These are phyloP conservation scores for Cenchrus purpureus DNA, from an alignment of 176 grass and related monocot species.

Conservation along the genomic window DNA sequence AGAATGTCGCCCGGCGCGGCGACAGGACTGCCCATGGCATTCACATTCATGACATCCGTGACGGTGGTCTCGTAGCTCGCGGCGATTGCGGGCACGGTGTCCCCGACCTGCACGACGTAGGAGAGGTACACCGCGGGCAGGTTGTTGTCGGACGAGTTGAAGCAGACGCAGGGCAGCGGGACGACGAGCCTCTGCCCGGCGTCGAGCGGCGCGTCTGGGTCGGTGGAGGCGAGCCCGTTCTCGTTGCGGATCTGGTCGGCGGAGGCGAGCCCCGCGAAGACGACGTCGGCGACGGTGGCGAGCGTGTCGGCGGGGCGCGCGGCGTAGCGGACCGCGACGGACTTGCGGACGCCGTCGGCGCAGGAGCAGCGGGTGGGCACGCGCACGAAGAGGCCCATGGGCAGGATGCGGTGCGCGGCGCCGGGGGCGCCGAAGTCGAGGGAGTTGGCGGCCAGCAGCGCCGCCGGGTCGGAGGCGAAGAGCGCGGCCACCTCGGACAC, in stretches of 20 bases:
- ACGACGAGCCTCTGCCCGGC: slow-evolving; percentile 61
- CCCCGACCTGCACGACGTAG: slow-evolving; percentile 76
- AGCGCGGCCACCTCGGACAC: slow-evolving; percentile 87
- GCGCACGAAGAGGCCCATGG: slow-evolving; percentile 77
- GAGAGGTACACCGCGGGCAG: slow-evolving; percentile 82
- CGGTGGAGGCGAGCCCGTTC: slow-evolving; percentile 55
- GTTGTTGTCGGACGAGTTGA: slow-evolving; percentile 90
- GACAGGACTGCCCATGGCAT: slow-evolving; percentile 76
- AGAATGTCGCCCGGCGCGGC: slow-evolving; percentile 79
- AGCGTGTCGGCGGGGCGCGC: slow-evolving; percentile 80
- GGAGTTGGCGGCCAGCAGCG: slow-evolving; percentile 69
- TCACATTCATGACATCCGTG: slow-evolving; percentile 82
- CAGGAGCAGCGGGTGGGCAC: slow-evolving; percentile 77
- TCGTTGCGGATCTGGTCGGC: slow-evolving; percentile 82
- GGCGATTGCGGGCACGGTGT: slow-evolving; percentile 68
- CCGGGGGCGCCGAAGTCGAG: slow-evolving; percentile 67
- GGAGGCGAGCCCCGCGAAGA: slow-evolving; percentile 74
- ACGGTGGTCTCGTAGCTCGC: slow-evolving; percentile 73
- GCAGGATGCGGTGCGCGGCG: slow-evolving; percentile 72
- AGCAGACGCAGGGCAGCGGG: slow-evolving; percentile 86
- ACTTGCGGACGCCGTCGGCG: slow-evolving; percentile 83
- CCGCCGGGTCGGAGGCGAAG: slow-evolving; percentile 57
- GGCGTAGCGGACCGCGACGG: slow-evolving; percentile 67
- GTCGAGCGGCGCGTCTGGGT: slow-evolving; percentile 70
- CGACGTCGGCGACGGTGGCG: slow-evolving; percentile 59